phyloP scores from a whole-genome alignment of 2,329 filamentous ascomycete species.

The Ophiostoma sp. region DNA sequence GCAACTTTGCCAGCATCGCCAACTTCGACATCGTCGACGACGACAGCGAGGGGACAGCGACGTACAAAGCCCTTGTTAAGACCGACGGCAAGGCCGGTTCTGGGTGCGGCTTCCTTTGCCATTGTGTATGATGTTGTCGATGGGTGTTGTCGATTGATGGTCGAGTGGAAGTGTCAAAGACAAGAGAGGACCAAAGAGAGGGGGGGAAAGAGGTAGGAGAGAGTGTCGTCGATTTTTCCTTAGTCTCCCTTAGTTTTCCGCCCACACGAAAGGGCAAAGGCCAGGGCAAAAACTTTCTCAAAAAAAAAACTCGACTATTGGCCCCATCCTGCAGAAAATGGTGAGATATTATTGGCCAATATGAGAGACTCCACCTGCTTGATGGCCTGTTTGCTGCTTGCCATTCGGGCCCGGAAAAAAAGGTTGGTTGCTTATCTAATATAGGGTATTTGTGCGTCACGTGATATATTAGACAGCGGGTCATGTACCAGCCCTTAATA shows the following conservation, averaged over 20 bases:
- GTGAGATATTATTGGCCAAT: neutral
- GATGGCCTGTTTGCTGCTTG: neutral
- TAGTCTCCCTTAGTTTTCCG: constrained; percentile 3
- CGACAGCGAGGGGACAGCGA: constrained; percentile 14
- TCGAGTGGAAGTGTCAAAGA: constrained; percentile 23
- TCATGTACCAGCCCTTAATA: neutral
- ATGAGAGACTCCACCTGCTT: neutral
- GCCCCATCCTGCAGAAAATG: neutral
- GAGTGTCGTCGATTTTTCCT: constrained; percentile 17
- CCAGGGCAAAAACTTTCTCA: neutral
- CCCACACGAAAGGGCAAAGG: neutral
- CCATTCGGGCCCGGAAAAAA: constrained; percentile 13
- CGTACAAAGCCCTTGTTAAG: constrained; percentile 46
- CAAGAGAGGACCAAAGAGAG: constrained; percentile 10
- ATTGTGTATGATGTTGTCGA: constrained; percentile 36
- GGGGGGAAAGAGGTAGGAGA: constrained; percentile 14
- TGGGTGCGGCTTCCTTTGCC: constrained; percentile 56
- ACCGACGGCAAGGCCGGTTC: constrained; percentile 56
- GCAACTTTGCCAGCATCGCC: neutral
- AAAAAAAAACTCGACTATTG: constrained; percentile 8
- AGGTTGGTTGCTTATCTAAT: neutral
- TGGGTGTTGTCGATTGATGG: constrained; percentile 31
- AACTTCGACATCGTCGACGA: neutral
- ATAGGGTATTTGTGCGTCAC: constrained; percentile 18
- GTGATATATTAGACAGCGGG: neutral